Evolutionary conservation across 1,139 yeast species (phyloP).

Genomic region (Pichia sp.): DNA sequence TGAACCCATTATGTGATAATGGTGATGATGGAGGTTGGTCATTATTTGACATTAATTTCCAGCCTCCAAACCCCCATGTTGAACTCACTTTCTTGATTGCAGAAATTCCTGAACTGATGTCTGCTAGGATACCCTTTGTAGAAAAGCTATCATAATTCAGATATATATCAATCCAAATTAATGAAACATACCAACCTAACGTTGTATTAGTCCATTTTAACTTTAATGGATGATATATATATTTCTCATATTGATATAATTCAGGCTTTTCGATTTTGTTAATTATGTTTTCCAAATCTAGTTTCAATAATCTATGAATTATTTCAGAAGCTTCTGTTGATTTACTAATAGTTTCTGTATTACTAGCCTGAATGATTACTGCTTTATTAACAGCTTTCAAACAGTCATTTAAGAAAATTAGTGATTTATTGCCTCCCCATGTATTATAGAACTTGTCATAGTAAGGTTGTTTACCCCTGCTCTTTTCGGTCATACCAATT

Average conservation of each 20-base stretch:
- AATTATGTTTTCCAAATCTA: conserved; percentile 20
- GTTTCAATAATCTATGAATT: conserved; percentile 18
- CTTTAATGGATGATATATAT: conserved; percentile 40
- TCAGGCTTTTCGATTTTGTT: conserved; percentile 29
- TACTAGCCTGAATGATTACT: conserved; percentile 33
- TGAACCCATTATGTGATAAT: background rate
- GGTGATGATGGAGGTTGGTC: conserved; percentile 2
- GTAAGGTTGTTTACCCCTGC: conserved; percentile 52
- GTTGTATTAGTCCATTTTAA: conserved; percentile 60
- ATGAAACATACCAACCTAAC: conserved; percentile 70
- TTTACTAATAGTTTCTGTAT: conserved; percentile 16
- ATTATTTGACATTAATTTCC: conserved; percentile 7
- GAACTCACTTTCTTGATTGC: conserved; percentile 41
- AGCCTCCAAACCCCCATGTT: conserved; percentile 34
- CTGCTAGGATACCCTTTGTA: conserved; percentile 21
- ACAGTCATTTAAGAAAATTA: conserved; percentile 37
- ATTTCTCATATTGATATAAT: conserved; percentile 30
- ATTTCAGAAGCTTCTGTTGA: conserved; percentile 14
- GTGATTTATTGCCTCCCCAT: conserved; percentile 58
- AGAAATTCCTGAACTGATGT: conserved; percentile 36
- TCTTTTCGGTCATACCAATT: conserved; percentile 54
- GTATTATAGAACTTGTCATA: conserved; percentile 43
- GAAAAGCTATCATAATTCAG: conserved; percentile 32
- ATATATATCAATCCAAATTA: conserved; percentile 62
- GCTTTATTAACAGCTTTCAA: conserved; percentile 31